These are phyloP conservation scores for Inonotus obliquus DNA, from an alignment of 1,284 basidiomycete species.

Conservation along the genomic window DNA sequence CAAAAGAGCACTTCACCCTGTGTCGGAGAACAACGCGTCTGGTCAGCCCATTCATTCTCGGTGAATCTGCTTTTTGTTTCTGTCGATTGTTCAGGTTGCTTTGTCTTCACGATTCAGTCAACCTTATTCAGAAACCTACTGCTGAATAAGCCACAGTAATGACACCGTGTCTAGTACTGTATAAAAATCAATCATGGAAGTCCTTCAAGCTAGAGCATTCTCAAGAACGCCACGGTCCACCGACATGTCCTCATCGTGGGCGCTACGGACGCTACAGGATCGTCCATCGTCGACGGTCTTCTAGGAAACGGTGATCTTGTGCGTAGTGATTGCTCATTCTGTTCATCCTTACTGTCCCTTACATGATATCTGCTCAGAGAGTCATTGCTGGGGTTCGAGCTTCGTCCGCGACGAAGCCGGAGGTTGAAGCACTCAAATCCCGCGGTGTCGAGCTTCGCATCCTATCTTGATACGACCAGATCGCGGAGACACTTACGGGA, in stretches of 20 bases:
- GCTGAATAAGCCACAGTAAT: no score
- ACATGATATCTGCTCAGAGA: neutral
- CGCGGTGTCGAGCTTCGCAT: constrained; percentile 14
- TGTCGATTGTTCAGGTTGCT: no score
- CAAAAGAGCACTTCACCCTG: no score
- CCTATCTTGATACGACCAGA: constrained; percentile 8
- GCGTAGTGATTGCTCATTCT: neutral
- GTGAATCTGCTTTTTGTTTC: no score
- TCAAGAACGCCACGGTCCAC: neutral
- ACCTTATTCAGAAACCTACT: no score
- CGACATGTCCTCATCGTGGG: constrained; percentile 6
- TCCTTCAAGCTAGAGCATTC: no score
- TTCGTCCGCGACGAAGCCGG: constrained; percentile 7
- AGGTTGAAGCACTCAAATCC: neutral
- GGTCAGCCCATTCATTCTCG: no score
- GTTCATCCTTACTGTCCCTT: neutral
- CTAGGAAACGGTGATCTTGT: constrained; percentile 1
- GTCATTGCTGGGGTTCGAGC: constrained; percentile 15
- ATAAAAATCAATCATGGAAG: no score
- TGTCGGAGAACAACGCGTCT: no score
- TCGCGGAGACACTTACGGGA: neutral
- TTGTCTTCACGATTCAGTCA: no score
- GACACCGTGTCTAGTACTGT: no score
- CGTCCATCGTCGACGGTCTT: constrained; percentile 1
- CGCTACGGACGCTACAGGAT: constrained; percentile 7